These are phyloP conservation scores for Russula olivacea DNA, from an alignment of 768 basidiomycete genomes.

Conservation along the genomic window DNA sequence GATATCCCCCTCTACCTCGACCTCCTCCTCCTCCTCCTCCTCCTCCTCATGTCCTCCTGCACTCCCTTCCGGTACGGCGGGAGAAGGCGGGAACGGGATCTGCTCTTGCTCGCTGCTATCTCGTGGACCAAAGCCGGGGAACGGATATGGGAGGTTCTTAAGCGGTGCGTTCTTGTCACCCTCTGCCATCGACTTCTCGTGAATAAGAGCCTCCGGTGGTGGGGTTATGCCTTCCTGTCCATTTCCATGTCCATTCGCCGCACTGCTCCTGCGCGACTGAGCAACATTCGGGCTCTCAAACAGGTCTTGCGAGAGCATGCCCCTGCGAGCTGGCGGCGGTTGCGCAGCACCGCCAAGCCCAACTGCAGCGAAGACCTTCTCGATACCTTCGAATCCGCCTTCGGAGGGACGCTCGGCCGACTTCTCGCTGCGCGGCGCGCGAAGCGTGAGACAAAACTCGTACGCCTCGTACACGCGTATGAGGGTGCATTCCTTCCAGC, in stretches of 20 bases:
- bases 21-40: slow-evolving; percentile 26
- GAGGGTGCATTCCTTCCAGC: slow-evolving; percentile 68
- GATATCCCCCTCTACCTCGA: slow-evolving; percentile 25
- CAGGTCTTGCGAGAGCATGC: slow-evolving; percentile 56
- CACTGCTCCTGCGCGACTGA: slow-evolving; percentile 25
- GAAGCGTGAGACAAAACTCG: slow-evolving; percentile 65
- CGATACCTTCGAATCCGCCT: slow-evolving; percentile 46
- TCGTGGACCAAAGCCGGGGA: slow-evolving; percentile 55
- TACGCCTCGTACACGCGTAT: slow-evolving; percentile 71
- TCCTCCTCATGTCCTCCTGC: slow-evolving; percentile 28
- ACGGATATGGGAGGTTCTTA: slow-evolving; percentile 63
- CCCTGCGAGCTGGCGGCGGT: slow-evolving; percentile 46
- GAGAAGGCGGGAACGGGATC: slow-evolving; percentile 73
- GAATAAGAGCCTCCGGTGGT: slow-evolving; percentile 38
- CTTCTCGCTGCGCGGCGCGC: slow-evolving; percentile 30
- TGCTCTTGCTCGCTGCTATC: slow-evolving; percentile 47
- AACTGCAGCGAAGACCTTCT: slow-evolving; percentile 54
- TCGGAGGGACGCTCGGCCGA: slow-evolving; percentile 30
- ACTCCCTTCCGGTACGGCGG: slow-evolving; percentile 37
- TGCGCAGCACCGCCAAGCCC: slow-evolving; percentile 43
- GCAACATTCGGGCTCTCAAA: slow-evolving; percentile 49
- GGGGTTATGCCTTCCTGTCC: slow-evolving; percentile 16
- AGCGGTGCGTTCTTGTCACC: slow-evolving; percentile 47
- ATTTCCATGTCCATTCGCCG: slow-evolving; percentile 21
- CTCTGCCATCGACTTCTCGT: slow-evolving; percentile 27